Percentiles rank a stretch among this genome's conserved stretches.
These are phyloP conservation scores for Geosmithia flava DNA, from an alignment of 2,329 filamentous ascomycete genomes.

Conservation along the genomic window DNA sequence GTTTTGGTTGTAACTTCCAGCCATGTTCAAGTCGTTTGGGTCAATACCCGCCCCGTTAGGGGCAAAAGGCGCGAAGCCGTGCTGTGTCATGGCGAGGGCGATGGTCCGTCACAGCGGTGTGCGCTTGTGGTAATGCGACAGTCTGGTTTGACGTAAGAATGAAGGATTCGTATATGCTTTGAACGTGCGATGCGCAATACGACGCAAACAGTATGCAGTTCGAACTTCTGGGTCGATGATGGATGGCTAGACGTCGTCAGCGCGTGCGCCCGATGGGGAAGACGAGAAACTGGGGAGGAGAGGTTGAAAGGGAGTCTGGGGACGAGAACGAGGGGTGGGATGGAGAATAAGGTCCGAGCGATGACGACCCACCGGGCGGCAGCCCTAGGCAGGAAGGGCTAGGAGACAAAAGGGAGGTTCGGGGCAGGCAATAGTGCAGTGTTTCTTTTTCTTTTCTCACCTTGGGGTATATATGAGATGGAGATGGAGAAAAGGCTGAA, in stretches of 20 bases:
- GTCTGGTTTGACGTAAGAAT: neutral
- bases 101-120: neutral
- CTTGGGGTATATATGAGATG: neutral
- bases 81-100: slow-evolving; percentile 35
- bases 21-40: slow-evolving; percentile 72
- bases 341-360: neutral
- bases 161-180: neutral
- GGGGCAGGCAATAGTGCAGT: neutral
- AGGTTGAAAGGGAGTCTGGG: neutral
- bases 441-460: neutral
- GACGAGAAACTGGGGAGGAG: neutral
- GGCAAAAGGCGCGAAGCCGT: slow-evolving; percentile 43
- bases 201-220: no score
- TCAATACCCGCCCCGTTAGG: slow-evolving; percentile 56
- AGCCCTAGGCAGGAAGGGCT: neutral
- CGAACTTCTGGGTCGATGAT: neutral
- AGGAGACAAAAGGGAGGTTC: neutral
- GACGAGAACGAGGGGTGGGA: neutral
- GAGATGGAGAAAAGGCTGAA: neutral
- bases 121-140: neutral
- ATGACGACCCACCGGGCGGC: neutral
- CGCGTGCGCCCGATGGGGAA: neutral
- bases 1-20: slow-evolving; percentile 40
- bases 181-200: no score
- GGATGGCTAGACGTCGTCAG: neutral